Evolutionary conservation across 768 basidiomycete genomes (phyloP).

Genomic region (Xerocomus spinulosus): DNA sequence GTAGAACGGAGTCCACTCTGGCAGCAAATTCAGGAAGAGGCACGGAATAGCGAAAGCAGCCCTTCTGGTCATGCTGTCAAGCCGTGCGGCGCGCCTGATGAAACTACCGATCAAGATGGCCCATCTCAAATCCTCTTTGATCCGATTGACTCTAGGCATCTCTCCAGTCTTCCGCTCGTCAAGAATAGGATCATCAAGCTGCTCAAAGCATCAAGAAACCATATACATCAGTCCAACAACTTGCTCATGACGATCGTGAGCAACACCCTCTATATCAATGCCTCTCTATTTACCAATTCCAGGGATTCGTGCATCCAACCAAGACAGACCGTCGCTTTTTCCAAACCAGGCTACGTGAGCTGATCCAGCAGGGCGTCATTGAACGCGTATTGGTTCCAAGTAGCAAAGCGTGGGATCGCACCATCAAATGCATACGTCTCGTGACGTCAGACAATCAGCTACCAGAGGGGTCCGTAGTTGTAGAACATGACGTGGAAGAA

Average conservation of each 20-base stretch:
- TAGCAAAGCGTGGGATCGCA: slow-evolving; percentile 42
- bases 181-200: slow-evolving; percentile 67
- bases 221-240: slow-evolving; percentile 70
- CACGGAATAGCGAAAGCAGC: slow-evolving; percentile 29
- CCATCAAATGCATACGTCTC: slow-evolving; percentile 65
- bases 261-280: slow-evolving; percentile 4
- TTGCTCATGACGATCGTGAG: slow-evolving; percentile 74
- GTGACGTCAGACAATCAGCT: slow-evolving; percentile 38
- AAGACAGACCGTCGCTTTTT: slow-evolving; percentile 83
- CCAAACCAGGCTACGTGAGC: slow-evolving; percentile 64
- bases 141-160: slow-evolving; percentile 71
- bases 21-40: slow-evolving; percentile 69
- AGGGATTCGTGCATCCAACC: slow-evolving; percentile 75
- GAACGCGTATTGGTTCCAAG: slow-evolving; percentile 72
- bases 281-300: neutral
- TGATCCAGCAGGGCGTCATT: slow-evolving; percentile 67
- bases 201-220: slow-evolving; percentile 62
- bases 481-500: slow-evolving; percentile 36
- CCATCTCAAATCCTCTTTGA: slow-evolving; percentile 49
- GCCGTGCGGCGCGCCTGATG: slow-evolving; percentile 13
- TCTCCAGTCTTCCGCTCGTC: slow-evolving; percentile 71
- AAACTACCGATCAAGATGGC: slow-evolving; percentile 16
- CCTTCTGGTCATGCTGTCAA: slow-evolving; percentile 11
- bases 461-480: slow-evolving; percentile 34
- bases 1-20: slow-evolving; percentile 72